Base-by-base conservation (phyloP, 306 rosid genomes). In the Carpinus fangiana region DNA sequence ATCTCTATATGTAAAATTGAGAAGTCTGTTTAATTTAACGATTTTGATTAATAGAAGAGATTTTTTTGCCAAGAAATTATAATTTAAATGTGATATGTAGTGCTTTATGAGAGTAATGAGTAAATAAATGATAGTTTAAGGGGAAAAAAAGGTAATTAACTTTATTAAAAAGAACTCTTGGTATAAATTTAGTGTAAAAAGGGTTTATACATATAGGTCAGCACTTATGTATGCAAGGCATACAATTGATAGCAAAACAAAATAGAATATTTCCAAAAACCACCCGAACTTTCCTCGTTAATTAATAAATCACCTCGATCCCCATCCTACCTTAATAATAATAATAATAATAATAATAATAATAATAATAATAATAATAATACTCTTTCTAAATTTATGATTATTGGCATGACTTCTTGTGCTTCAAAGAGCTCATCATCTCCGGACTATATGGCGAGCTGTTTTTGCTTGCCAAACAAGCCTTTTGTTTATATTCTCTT, bases 401-500 rank as follows among this genome's bases (percentile, higher is more conserved):
- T 23, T 41, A 0, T 41, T 43, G 4, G 53, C 72, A 59, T 53
- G 72, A 12, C 76, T 76, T 72, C 72, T 74, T 45, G 20, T 46
- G 8, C 34, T 62, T 18, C 55, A 61, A 21, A 36, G 61, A 52
- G 50, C 23, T 52, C 5, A 11, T 52, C 5, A 11, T 38, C 36
- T 48, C 50, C 9, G 4, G 23, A 20, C 21, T 52, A 2, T 65
- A 70, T 54, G 80, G 8, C 68, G 67, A 66, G 17, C 78, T 47
- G 8, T n/a, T 36, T 46, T 73, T 79, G 66, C 86, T 76, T 79
- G 67, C 23, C 34, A 31, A 83, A n/a, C 34, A 43, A 73, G 74
- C 14, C 23, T 60, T 50, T 41, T 43, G 26, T 59, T 36, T 54
- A 31, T 28, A 18, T 36, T 31, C 36, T 41, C 73, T 57, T 65